Conservation (phyloP, 2,329 filamentous ascomycete species). For the Fusarium annulatum region DNA sequence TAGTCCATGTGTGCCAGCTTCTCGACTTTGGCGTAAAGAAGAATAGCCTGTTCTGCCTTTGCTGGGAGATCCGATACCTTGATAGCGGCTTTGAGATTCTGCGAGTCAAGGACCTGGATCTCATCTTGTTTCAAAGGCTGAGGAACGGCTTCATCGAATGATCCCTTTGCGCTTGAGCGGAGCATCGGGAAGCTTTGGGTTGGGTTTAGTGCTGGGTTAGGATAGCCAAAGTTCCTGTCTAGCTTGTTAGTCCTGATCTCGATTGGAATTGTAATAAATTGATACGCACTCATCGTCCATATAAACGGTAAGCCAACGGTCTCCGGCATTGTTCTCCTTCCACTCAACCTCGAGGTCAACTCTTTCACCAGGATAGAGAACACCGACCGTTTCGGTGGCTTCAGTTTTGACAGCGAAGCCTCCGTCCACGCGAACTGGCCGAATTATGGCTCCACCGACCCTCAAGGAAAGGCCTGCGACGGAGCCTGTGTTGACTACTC, state of each 20-base stretch:
- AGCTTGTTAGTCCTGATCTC: background rate
- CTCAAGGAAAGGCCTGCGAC: background rate
- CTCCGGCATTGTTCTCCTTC: accelerated
- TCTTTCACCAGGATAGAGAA: background rate
- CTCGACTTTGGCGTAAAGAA: background rate
- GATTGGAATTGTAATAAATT: accelerated
- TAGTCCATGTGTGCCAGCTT: constrained; percentile 16
- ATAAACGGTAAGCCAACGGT: background rate
- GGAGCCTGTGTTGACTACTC: constrained; percentile 2
- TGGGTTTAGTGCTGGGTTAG: background rate
- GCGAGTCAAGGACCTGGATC: accelerated
- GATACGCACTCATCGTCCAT: constrained; percentile 6
- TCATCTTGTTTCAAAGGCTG: accelerated
- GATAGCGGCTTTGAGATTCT: background rate
- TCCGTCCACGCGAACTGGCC: background rate
- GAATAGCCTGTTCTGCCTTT: background rate
- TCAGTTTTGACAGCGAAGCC: background rate
- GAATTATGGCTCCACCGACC: accelerated
- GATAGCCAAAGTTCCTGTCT: background rate
- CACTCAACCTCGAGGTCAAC: background rate
- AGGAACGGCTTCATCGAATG: accelerated
- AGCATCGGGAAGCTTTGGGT: background rate
- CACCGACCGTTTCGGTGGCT: background rate
- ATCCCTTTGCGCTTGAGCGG: accelerated
- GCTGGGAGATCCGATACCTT: background rate